Evolutionary conservation across 495 filamentous ascomycete genomes (phyloP), one percentile per base, ranked within the genome.

Genomic region (Umbilicaria muhlenbergii): DNA sequence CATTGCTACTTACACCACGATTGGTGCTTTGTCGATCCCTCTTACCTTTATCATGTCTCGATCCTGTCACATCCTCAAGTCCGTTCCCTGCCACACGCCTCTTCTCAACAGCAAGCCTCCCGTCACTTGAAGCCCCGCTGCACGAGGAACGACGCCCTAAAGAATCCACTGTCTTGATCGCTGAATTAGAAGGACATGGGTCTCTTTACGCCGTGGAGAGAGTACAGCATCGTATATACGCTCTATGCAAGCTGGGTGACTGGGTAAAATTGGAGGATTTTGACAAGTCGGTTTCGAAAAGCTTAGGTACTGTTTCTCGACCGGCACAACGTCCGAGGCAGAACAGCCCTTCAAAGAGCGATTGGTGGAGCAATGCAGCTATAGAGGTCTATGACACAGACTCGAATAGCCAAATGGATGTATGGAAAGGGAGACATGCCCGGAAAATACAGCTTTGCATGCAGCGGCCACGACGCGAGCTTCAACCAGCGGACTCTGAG

Each of bases 171-270:
- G 68, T 92, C 1, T 71, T 94, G 10, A 70, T 86, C 35, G 82
- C 79, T 24, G 67, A 77, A 39, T 64, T 76, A 17, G 68, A 78
- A 33, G 62, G 60, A 8, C 73, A 73, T 53, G 70, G 67, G 17
- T 67, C 66, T 7, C 49, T 83, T 5, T 88, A 80, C 57, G 80
- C 76, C 12, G 57, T 93, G 31, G 87, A 94, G 60, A 62, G 73
- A n/a, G 79, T 83, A 21, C 68, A 69, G 39, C 53, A 59, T 37
- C 73, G 75, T 0, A 64, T 86, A 11, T 92, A 83, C 58, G 74
- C 75, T 12, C 51, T 91, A 8, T 86, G 76, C 51, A 80, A 75
- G 49, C 63, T 94, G 39, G 78, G 70, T 0, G 54, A 63, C 3
- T 81, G 76, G 74, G 73, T 87, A 13, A 70, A 71, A 46, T 49